Evolutionary conservation across 495 filamentous ascomycete species (phyloP).

Genomic region (Penicillium lagena): DNA sequence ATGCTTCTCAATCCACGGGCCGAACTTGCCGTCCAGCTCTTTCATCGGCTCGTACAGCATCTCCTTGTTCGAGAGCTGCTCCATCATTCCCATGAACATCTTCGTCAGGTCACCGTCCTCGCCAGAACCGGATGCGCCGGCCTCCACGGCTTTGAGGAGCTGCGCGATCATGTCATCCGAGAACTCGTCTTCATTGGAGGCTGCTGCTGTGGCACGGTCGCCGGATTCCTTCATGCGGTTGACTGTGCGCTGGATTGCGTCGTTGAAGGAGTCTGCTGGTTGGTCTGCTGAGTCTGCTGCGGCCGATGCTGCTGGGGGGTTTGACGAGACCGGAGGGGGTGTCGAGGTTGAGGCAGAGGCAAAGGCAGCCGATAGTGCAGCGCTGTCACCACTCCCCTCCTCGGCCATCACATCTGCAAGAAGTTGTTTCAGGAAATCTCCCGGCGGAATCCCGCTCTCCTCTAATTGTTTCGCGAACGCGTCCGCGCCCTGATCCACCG

Average conservation of each 20-base stretch:
- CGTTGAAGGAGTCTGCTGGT: constrained; percentile 64
- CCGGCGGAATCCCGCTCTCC: constrained; percentile 59
- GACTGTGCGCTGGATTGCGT: constrained; percentile 86
- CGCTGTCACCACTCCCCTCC: constrained; percentile 46
- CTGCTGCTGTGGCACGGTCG: constrained; percentile 73
- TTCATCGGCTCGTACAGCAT: constrained; percentile 99
- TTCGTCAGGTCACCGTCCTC: constrained; percentile 84
- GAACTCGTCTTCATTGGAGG: constrained; percentile 51
- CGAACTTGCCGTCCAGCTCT: constrained; percentile 87
- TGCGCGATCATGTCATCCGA: constrained; percentile 77
- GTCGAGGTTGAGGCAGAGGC: constrained; percentile 2
- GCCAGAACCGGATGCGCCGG: constrained; percentile 53
- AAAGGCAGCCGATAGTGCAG: constrained; percentile 8
- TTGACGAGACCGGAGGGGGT: constrained; percentile 4
- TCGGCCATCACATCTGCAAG: constrained; percentile 79
- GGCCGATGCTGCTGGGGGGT: constrained; percentile 10
- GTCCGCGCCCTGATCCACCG: constrained; percentile 33
- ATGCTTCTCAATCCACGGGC: constrained; percentile 79
- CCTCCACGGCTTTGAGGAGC: constrained; percentile 72
- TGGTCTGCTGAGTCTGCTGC: constrained; percentile 14
- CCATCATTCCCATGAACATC: constrained; percentile 96
- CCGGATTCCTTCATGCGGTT: constrained; percentile 87
- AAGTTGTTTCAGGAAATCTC: constrained; percentile 76
- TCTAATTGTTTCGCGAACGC: constrained; percentile 75
- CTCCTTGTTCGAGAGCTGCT: constrained; percentile 95